Evolutionary conservation across 208 protist genomes (phyloP).

Genomic region (Trypanosoma platydactyli): DNA sequence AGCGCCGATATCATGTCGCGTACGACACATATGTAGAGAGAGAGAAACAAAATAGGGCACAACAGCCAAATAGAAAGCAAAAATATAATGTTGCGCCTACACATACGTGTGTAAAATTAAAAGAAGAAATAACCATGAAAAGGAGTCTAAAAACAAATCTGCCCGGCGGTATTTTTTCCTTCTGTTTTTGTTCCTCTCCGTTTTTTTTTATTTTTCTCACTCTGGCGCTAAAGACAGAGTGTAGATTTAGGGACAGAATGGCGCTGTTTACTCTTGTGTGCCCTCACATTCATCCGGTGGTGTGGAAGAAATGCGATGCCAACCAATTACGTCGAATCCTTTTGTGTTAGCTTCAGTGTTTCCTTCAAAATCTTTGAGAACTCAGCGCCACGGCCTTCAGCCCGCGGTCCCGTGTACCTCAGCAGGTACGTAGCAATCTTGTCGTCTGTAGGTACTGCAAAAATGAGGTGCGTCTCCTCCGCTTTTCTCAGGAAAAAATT

Average conservation of each 20-base stretch:
- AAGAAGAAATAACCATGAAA: background rate
- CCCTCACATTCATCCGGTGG: too few species aligned
- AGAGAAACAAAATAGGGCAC: too few species aligned
- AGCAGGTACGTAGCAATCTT: constrained; percentile 58
- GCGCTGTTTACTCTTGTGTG: too few species aligned
- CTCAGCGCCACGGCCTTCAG: constrained; percentile 42
- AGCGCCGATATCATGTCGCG: too few species aligned
- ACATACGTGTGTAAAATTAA: too few species aligned
- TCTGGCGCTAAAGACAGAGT: too few species aligned
- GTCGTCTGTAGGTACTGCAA: constrained; percentile 40
- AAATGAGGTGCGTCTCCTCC: constrained; percentile 54
- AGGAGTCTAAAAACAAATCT: background rate
- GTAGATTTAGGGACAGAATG: too few species aligned
- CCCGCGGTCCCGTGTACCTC: constrained; percentile 62
- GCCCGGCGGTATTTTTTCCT: background rate
- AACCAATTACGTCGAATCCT: constrained; percentile 15
- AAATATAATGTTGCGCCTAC: too few species aligned
- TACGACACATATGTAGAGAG: too few species aligned
- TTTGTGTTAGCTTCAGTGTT: constrained; percentile 28
- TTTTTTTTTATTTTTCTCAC: background rate
- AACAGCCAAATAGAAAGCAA: too few species aligned
- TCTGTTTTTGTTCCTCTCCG: background rate
- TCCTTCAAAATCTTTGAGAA: constrained; percentile 53
- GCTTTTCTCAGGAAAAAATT: constrained; percentile 50
- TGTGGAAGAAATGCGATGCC: too few species aligned